Evolutionary conservation across 2,329 filamentous ascomycete species (phyloP).

Genomic region (Monilinia aucupariae): DNA sequence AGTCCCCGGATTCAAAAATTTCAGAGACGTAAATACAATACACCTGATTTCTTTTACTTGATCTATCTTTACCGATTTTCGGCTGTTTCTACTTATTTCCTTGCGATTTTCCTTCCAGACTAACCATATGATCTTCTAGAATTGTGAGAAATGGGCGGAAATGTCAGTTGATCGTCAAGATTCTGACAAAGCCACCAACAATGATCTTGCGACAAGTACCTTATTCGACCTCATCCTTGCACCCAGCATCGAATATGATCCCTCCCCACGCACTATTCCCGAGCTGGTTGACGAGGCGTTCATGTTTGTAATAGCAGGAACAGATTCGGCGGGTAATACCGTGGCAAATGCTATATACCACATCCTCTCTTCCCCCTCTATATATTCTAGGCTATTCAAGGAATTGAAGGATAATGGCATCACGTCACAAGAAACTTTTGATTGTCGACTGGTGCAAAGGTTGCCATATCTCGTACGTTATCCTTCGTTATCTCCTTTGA

Average conservation of each 20-base stretch:
- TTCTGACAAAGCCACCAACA: too few species aligned
- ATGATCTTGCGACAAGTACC: not conserved
- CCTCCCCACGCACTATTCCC: not conserved
- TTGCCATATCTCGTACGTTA: not conserved
- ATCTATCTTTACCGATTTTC: too few species aligned
- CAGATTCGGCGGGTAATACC: not conserved
- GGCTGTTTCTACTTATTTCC: not conserved
- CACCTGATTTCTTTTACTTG: not conserved
- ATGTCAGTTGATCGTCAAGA: not conserved
- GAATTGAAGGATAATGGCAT: not conserved
- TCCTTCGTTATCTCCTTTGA: too few species aligned
- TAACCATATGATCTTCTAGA: not conserved
- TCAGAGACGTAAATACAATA: not conserved
- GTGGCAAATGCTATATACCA: constrained; percentile 1
- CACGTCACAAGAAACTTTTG: not conserved
- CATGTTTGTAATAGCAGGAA: not conserved
- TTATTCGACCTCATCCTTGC: not conserved
- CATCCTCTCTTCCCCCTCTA: not conserved
- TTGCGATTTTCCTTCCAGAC: fast-evolving
- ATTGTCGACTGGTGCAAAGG: not conserved
- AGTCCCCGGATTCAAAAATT: not conserved
- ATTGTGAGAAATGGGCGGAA: not conserved
- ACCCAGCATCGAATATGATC: not conserved
- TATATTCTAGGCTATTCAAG: not conserved
- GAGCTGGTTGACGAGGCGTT: not conserved